Conservation (phyloP, 257 asterid genomes). For the Scutellaria baicalensis region DNA sequence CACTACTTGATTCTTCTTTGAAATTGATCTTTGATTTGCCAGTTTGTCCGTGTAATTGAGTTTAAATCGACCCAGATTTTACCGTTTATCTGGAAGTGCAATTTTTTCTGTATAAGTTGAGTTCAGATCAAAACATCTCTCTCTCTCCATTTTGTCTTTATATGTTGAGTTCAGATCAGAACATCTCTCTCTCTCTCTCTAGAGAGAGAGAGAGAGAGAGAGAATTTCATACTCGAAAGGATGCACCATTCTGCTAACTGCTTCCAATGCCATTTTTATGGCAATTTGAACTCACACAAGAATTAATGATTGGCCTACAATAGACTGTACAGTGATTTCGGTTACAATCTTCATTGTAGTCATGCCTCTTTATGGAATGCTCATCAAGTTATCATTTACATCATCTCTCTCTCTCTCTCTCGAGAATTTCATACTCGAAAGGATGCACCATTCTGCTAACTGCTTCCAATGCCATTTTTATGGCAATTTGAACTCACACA, state of each 20-base stretch:
- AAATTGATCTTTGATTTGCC: too few relatives aligned
- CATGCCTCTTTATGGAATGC: too few relatives aligned
- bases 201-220: too few relatives aligned
- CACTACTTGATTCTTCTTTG: too few relatives aligned
- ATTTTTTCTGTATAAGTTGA: neutral
- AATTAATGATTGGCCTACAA: neutral
- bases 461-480: neutral
- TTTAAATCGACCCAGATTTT: neutral
- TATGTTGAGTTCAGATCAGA: neutral
- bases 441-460: neutral
- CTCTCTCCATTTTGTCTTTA: too few relatives aligned
- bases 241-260: neutral
- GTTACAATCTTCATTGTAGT: neutral
- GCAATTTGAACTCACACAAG: neutral
- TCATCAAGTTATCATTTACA: neutral
- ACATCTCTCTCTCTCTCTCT: neutral
- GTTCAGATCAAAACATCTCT: neutral
- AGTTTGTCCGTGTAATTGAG: too few relatives aligned
- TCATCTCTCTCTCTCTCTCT: neutral
- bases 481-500: neutral
- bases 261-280: neutral
- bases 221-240: neutral
- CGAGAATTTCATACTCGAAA: neutral
- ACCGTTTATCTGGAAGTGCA: neutral
- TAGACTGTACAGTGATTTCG: neutral